Base-by-base conservation (phyloP, 164 flowering plant species). In the Santalum album region DNA sequence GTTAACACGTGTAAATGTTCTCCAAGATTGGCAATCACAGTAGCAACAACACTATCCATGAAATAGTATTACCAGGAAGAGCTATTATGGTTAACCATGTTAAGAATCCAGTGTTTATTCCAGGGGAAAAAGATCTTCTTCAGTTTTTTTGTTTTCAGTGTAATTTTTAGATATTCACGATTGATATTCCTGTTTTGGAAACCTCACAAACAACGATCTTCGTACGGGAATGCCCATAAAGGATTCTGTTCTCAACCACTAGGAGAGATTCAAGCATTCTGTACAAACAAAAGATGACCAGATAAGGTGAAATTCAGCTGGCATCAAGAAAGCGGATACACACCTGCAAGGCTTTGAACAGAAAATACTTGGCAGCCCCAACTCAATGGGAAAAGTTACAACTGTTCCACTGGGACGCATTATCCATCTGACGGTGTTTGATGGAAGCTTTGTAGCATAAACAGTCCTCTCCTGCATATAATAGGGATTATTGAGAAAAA, bases 331-430 rank as follows among this genome's bases (percentile, higher is more conserved):
- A 53, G 45, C 21, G 4, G 45, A 38, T 34, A 56, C 22, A 20
- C 64, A 78, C 78, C 76, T 69, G 71, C 65, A 49, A n/a, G 73
- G 57, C 22, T 36, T 53, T 36, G 69, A 52, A 27, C 63, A 58
- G 57, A 79, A 74, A 24, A 79, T 65, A 53, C 53, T 53, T 2
- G 83, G 83, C 22, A 76, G 61, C n/a, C 77, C 80, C 40, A 73
- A 65, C 21, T 76, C 78, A 14, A 69, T 55, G 7, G 78, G 60
- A 44, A 79, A 79, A 22, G 56, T 70, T 10, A 74, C 77, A 17
- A 58, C 42, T 2, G 75, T 79, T 38, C 83, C 81, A 27, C 47
- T 43, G 10, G 75, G 77, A 47, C 74, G 66, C 27, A 60, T 60
- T 26, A 66, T 62, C 69, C 71, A 71, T 72, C 81, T 65, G 12